Percentiles rank a stretch among this genome's conserved stretches.
Conservation (phyloP, 768 basidiomycete species). For the Gymnopilus dilepis region DNA sequence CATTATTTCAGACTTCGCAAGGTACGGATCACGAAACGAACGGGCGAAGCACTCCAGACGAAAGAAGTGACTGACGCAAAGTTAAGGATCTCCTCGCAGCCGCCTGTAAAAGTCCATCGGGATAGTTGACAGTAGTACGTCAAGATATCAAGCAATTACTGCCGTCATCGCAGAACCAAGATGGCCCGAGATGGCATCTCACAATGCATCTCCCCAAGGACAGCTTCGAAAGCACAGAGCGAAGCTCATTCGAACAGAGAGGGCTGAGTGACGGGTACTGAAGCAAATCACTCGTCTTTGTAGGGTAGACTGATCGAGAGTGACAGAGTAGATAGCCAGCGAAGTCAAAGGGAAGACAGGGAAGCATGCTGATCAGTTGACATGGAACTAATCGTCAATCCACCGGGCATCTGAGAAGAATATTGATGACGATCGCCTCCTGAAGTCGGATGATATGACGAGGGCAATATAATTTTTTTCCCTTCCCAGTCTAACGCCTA, state of each 20-base stretch:
- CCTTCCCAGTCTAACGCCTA: not conserved
- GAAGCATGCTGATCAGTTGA: slow-evolving; percentile 25
- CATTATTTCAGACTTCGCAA: slow-evolving; percentile 12
- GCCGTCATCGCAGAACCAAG: not conserved
- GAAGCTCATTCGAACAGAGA: not conserved
- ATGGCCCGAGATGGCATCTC: not conserved
- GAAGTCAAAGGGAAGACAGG: slow-evolving; percentile 25
- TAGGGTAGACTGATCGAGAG: slow-evolving; percentile 24
- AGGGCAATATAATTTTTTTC: not conserved
- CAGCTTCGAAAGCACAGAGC: not conserved
- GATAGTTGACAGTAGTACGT: not conserved
- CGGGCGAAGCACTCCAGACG: slow-evolving; percentile 25
- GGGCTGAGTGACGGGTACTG: not conserved
- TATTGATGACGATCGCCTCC: slow-evolving; percentile 18
- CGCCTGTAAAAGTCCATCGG: slow-evolving; percentile 3
- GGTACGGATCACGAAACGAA: slow-evolving; percentile 33
- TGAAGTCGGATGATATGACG: slow-evolving; percentile 4
- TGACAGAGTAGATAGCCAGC: slow-evolving; percentile 22
- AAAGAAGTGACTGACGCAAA: slow-evolving; percentile 9
- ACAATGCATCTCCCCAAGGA: not conserved
- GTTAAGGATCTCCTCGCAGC: not conserved
- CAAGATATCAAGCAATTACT: not conserved
- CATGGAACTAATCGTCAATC: slow-evolving; percentile 27
- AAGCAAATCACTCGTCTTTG: slow-evolving; percentile 8
- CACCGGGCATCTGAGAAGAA: slow-evolving; percentile 18